Evolutionary conservation across 179 eudicot genomes (phyloP).

Genomic region (Drosera spatulata): DNA sequence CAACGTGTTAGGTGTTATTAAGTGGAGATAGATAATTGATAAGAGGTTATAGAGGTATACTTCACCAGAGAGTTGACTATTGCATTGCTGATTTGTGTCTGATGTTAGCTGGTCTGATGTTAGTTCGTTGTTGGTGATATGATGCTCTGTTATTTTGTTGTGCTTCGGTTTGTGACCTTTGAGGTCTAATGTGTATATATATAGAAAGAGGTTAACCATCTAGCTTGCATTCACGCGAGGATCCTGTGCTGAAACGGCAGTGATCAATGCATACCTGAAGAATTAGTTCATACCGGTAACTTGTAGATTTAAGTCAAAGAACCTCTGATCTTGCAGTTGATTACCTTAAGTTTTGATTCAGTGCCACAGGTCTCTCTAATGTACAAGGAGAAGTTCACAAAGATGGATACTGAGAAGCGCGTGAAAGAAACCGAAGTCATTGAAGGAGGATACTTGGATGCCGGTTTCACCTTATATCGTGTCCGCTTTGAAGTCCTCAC

Average conservation of each 20-base stretch:
- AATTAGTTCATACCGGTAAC: neutral
- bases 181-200: too few relatives aligned
- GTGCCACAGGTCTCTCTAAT: constrained; percentile 10
- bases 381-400: constrained; percentile 22
- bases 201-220: too few relatives aligned
- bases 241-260: too few relatives aligned
- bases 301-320: neutral
- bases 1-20: too few relatives aligned
- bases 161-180: too few relatives aligned
- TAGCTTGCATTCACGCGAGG: too few relatives aligned
- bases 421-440: constrained; percentile 18
- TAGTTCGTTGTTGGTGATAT: too few relatives aligned
- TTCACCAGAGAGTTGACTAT: too few relatives aligned
- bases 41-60: too few relatives aligned
- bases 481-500: constrained; percentile 16
- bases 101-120: neutral
- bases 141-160: too few relatives aligned
- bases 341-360: neutral
- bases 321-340: neutral
- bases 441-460: constrained; percentile 20
- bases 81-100: neutral
- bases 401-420: constrained; percentile 17
- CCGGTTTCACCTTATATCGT: constrained; percentile 14
- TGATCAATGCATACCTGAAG: too few relatives aligned
- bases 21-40: too few relatives aligned